Evolutionary conservation across 1,139 yeast species (phyloP), one percentile per base, ranked within the genome.

Genomic region (Candida pseudoviswanathii): DNA sequence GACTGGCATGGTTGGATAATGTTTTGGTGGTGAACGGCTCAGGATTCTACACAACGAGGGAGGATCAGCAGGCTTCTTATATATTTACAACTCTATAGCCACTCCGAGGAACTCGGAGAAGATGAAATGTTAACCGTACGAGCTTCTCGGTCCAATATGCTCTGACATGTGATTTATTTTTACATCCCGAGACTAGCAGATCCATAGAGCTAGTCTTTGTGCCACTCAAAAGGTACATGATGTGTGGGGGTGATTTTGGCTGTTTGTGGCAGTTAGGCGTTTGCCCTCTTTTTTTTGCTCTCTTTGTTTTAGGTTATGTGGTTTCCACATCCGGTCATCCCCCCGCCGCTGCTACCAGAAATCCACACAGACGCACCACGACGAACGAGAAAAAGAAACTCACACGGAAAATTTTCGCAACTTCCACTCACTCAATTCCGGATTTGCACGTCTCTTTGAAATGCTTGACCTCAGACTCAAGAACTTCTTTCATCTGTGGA

Each of bases 381-480:
- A 22, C n/a, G 10, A 11, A 21, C 22, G 24, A 36, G 24, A 34
- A 34, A 34, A 34, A 34, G 3, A n/a, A 24, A 10, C 32, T 25
- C 27, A 2, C 29, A 40, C 43, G 33, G 33, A 41, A 22, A 31
- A 41, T 4, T 31, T 25, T 25, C 29, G 34, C 30, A 41, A 41
- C n/a, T 26, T 32, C 37, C 36, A n/a, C 11, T 45, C 37, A 43
- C 32, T 45, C 41, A 27, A 44, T 30, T 10, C 51, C 52, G 9
- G 38, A 29, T 43, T 46, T 41, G 31, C 53, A 47, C 3, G 36
- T 32, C 27, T 44, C 49, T 48, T 66, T 72, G 53, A 74, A 73
- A 11, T 54, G 57, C 9, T 55, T 59, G 11, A 75, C 74, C 57
- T 84, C 88, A 21, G 71, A 70, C 47, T 73, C 77, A 27, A 84